Evolutionary conservation across 176 grass and related monocot species (phyloP).

Genomic region (Aegilops umbellulata): DNA sequence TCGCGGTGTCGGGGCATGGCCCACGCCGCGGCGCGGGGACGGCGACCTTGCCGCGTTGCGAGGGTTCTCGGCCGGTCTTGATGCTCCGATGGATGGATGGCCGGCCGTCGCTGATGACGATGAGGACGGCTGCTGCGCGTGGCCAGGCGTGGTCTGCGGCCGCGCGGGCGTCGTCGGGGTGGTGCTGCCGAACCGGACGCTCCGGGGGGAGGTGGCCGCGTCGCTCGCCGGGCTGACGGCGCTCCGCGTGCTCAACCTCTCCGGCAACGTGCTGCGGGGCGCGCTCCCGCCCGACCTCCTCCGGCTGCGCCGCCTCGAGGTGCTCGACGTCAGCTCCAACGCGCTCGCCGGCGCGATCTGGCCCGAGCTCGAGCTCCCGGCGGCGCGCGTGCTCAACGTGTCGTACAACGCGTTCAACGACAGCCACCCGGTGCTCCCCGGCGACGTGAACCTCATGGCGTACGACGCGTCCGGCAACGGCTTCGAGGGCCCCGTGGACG

Average conservation of each 20-base stretch:
- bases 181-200: slow-evolving; percentile 40
- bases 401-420: slow-evolving; percentile 51
- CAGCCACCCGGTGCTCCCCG: slow-evolving; percentile 32
- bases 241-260: slow-evolving; percentile 56
- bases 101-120: background rate
- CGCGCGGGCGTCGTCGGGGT: background rate
- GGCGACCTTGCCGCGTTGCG: slow-evolving; percentile 32
- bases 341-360: background rate
- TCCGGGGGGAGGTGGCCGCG: slow-evolving; percentile 5
- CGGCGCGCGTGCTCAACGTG: slow-evolving; percentile 35
- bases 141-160: slow-evolving; percentile 38
- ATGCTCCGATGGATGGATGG: slow-evolving; percentile 22
- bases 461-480: slow-evolving; percentile 42
- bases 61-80: slow-evolving; percentile 29
- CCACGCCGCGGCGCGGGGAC: background rate
- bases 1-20: background rate
- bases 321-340: slow-evolving; percentile 49
- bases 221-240: slow-evolving; percentile 31
- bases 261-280: slow-evolving; percentile 47
- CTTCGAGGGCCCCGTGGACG: slow-evolving; percentile 24
- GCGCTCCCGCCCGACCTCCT: slow-evolving; percentile 37
- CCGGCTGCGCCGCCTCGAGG: slow-evolving; percentile 30
- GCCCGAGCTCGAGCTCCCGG: background rate
- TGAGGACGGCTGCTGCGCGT: slow-evolving; percentile 27
- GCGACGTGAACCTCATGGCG: slow-evolving; percentile 1